Conservation (phyloP, 345 rosid genomes). For the Salix exigua region DNA sequence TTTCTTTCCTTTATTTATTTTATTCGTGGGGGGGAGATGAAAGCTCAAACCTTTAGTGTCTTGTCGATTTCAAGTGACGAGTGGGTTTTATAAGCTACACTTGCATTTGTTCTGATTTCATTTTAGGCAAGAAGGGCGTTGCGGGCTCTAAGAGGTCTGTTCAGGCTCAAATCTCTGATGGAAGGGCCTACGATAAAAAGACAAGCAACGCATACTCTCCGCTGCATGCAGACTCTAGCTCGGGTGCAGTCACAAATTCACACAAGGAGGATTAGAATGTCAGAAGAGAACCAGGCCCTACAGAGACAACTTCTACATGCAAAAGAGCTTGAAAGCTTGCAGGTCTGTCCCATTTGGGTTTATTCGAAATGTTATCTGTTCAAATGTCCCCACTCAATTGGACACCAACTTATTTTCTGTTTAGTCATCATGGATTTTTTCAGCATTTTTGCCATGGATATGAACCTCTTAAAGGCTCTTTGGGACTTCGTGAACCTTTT, state of each 20-base stretch:
- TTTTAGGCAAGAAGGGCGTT: constrained; percentile 79
- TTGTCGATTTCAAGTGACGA: neutral
- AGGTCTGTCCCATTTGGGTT: constrained; percentile 32
- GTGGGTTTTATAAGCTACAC: neutral
- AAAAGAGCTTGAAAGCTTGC: constrained; percentile 65
- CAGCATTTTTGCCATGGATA: neutral
- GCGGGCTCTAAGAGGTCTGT: constrained; percentile 80
- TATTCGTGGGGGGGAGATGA: neutral
- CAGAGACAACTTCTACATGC: constrained; percentile 87
- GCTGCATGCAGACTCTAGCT: constrained; percentile 86
- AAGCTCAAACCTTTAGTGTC: neutral
- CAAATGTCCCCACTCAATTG: neutral
- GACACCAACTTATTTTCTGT: neutral
- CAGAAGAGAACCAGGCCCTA: constrained; percentile 89
- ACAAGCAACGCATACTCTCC: constrained; percentile 71
- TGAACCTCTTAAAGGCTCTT: neutral
- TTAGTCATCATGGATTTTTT: neutral
- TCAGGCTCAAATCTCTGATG: constrained; percentile 73
- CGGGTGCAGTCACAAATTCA: constrained; percentile 86
- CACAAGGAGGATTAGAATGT: constrained; percentile 70
- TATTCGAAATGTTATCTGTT: no score
- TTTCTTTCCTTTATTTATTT: neutral
- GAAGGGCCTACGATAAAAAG: constrained; percentile 83
- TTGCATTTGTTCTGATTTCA: constrained; percentile 8
- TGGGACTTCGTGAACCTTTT: neutral